A percentile compares a stretch with the other conserved stretches of the same genome.
Evolutionary conservation across 352 stramenopile genomes (phyloP).

Genomic region (Lagenidium sp.): DNA sequence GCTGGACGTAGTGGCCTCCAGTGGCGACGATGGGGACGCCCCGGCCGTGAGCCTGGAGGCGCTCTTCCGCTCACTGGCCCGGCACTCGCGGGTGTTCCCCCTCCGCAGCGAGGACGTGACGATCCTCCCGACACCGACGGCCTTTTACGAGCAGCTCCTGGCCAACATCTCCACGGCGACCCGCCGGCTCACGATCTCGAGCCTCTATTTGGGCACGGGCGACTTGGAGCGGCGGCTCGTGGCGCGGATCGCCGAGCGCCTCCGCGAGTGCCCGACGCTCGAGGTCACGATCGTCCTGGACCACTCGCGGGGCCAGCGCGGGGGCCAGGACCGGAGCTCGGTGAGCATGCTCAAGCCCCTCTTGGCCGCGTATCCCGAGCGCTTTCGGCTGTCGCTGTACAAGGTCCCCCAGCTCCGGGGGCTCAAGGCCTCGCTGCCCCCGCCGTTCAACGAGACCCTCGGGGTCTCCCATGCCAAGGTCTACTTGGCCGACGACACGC

Average conservation of each 20-base stretch:
- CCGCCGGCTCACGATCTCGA: constrained; percentile 48
- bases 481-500: constrained; percentile 72
- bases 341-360: constrained; percentile 50
- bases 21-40: neutral
- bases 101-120: constrained; percentile 36
- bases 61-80: constrained; percentile 42
- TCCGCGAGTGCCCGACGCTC: constrained; percentile 29
- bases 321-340: constrained; percentile 29
- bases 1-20: too few species aligned
- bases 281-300: constrained; percentile 63
- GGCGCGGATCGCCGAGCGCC: constrained; percentile 21
- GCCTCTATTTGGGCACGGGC: constrained; percentile 64
- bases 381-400: constrained; percentile 55
- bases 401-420: constrained; percentile 63
- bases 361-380: constrained; percentile 31
- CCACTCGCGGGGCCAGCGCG: constrained; percentile 58
- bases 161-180: constrained; percentile 41
- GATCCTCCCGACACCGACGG: constrained; percentile 34
- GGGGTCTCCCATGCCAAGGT: constrained; percentile 80
- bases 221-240: constrained; percentile 40
- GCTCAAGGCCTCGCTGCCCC: constrained; percentile 42
- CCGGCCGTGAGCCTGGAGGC: constrained; percentile 11
- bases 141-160: constrained; percentile 58
- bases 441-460: constrained; percentile 78
- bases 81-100: constrained; percentile 52